Conservation (phyloP, 2,329 filamentous ascomycete genomes). For the Fusarium solani-melongenae region DNA sequence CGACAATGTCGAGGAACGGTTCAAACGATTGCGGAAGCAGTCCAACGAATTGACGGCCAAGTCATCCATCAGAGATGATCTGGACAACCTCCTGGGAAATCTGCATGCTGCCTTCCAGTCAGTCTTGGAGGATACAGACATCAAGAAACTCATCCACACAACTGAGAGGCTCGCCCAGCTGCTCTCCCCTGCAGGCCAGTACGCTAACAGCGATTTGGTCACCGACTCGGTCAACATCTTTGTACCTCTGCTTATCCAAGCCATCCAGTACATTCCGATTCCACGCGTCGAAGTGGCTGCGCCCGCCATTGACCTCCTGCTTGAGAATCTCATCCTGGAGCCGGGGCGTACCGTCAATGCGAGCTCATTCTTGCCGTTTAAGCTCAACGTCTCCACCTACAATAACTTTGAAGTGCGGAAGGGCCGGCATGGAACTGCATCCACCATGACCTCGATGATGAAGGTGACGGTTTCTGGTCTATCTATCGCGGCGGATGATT, state of each 20-base stretch:
- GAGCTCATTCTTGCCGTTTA: constrained; percentile 90
- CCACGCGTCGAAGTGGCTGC: constrained; percentile 89
- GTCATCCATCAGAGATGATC: constrained; percentile 76
- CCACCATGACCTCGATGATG: constrained; percentile 74
- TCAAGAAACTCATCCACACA: constrained; percentile 76
- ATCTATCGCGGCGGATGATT: constrained; percentile 84
- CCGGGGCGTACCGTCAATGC: constrained; percentile 86
- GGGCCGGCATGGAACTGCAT: constrained; percentile 70
- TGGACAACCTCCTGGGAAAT: constrained; percentile 78
- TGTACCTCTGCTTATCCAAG: constrained; percentile 79
- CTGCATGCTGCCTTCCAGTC: constrained; percentile 74
- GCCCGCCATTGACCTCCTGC: constrained; percentile 83
- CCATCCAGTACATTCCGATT: constrained; percentile 88
- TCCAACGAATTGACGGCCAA: constrained; percentile 73
- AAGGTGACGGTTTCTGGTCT: constrained; percentile 85
- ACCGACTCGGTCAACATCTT: constrained; percentile 84
- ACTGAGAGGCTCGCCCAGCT: constrained; percentile 75
- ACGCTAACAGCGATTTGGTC: constrained; percentile 77
- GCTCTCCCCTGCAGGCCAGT: constrained; percentile 72
- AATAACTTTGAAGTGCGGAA: constrained; percentile 91
- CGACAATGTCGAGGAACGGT: constrained; percentile 72
- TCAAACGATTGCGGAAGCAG: constrained; percentile 63
- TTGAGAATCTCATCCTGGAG: constrained; percentile 92
- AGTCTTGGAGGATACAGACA: constrained; percentile 76
- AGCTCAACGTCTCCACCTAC: constrained; percentile 81